Percentiles rank a stretch among this genome's conserved stretches.
These are phyloP conservation scores for Candida easanensis DNA, from an alignment of 805 yeast species.

Conservation along the genomic window DNA sequence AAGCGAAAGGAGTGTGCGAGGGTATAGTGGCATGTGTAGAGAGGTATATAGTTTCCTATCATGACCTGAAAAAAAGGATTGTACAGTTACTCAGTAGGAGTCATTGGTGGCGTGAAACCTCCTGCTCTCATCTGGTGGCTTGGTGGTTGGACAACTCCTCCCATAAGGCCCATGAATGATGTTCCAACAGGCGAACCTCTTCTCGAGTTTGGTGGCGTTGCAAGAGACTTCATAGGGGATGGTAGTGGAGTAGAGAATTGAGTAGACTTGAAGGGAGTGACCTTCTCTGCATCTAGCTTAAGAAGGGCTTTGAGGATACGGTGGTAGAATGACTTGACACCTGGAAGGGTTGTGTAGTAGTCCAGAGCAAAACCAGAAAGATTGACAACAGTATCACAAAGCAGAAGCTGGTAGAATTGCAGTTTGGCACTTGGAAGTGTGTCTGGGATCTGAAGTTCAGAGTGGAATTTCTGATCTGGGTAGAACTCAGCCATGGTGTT, in stretches of 20 bases:
- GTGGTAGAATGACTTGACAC: constrained; percentile 19
- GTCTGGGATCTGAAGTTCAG: constrained; percentile 17
- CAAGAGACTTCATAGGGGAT: constrained; percentile 16
- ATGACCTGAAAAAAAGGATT: neutral
- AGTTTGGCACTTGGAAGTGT: constrained; percentile 7
- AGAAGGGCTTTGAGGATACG: constrained; percentile 12
- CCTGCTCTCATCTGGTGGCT: constrained; percentile 3
- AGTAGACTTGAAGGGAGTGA: constrained; percentile 10
- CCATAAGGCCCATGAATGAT: constrained; percentile 8
- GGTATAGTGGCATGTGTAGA: too few relatives aligned
- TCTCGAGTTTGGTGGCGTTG: constrained; percentile 29
- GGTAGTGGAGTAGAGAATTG: constrained; percentile 15
- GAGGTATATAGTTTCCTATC: too few relatives aligned
- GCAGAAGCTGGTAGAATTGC: constrained; percentile 10
- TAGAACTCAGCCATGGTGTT: constrained; percentile 15
- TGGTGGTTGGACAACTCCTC: constrained; percentile 9
- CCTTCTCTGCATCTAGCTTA: constrained; percentile 12
- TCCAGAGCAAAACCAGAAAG: constrained; percentile 13
- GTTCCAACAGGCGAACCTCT: constrained; percentile 28
- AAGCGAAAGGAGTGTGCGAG: too few relatives aligned
- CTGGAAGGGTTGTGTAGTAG: constrained; percentile 14
- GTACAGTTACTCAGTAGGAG: constrained; percentile 19
- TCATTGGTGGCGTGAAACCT: constrained; percentile 23
- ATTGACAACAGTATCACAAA: constrained; percentile 12
- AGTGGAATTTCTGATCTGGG: constrained; percentile 11